Conservation (phyloP, 345 rosid genomes). For the Triadica sebifera region DNA sequence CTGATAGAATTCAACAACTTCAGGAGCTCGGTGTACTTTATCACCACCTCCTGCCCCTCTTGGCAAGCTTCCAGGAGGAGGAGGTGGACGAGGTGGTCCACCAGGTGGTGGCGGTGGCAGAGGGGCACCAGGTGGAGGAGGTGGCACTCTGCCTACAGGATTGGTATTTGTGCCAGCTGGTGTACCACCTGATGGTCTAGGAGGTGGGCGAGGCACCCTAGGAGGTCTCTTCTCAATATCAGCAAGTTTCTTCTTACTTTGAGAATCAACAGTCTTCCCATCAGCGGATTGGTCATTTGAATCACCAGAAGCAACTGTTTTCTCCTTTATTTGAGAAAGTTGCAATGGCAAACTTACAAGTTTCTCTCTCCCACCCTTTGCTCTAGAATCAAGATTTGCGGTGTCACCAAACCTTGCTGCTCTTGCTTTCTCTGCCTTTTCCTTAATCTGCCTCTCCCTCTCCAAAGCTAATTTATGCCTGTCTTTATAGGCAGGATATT, state of each 20-base stretch:
- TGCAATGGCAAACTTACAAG: constrained; percentile 54
- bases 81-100: constrained; percentile 78
- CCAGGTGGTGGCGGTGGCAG: constrained; percentile 50
- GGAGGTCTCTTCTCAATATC: constrained; percentile 85
- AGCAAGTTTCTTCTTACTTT: constrained; percentile 68
- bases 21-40: constrained; percentile 94
- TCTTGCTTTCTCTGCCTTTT: constrained; percentile 79
- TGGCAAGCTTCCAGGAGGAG: constrained; percentile 83
- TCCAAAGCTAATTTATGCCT: constrained; percentile 87
- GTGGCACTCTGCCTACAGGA: constrained; percentile 41
- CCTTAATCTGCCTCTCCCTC: constrained; percentile 82
- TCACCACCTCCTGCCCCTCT: constrained; percentile 67
- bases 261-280: constrained; percentile 52
- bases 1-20: constrained; percentile 93
- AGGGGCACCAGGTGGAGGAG: constrained; percentile 62
- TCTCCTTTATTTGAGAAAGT: constrained; percentile 81
- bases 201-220: constrained; percentile 83
- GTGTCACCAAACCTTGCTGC: constrained; percentile 56
- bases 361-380: constrained; percentile 30
- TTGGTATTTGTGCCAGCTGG: constrained; percentile 31
- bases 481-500: constrained; percentile 90
- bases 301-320: constrained; percentile 33
- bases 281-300: constrained; percentile 53
- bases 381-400: constrained; percentile 28
- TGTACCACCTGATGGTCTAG: constrained; percentile 49